Percentiles rank a stretch among this genome's conserved stretches.
These are phyloP conservation scores for Cyclotella choctawhatcheeana DNA, from an alignment of 108 stramenopile genomes.

Conservation along the genomic window DNA sequence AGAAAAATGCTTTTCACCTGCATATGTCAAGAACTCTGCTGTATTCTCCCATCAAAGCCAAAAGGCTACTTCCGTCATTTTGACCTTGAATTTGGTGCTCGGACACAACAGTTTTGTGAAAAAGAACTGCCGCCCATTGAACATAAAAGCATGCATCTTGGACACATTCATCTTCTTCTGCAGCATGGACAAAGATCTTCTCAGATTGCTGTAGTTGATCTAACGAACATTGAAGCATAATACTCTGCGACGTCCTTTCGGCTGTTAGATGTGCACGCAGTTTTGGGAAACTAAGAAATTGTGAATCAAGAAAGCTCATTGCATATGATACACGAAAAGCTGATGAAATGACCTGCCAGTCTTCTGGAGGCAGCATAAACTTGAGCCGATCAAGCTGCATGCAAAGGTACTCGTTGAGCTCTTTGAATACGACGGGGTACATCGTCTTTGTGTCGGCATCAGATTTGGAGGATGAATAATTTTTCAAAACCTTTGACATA, in stretches of 20 bases:
- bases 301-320: conserved; percentile 22
- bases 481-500: conserved; percentile 30
- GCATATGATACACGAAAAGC: conserved; percentile 32
- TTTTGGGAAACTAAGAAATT: conserved; percentile 17
- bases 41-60: conserved; percentile 18
- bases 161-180: neutral
- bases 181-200: conserved; percentile 8
- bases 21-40: conserved; percentile 19
- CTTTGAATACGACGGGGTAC: conserved; percentile 19
- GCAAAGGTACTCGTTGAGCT: conserved; percentile 22
- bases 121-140: conserved; percentile 47
- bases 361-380: conserved; percentile 14
- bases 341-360: conserved; percentile 27
- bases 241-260: neutral
- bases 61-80: neutral
- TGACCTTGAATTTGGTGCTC: conserved; percentile 15
- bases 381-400: conserved; percentile 23
- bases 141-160: conserved; percentile 29
- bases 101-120: conserved; percentile 29
- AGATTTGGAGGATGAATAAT: neutral
- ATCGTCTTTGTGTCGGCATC: neutral
- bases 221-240: conserved; percentile 21
- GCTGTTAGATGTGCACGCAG: conserved; percentile 1
- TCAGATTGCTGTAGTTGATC: conserved; percentile 34
- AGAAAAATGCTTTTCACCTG: conserved; percentile 16